Evolutionary conservation across 208 protist species (phyloP).

Genomic region (Porcisia hertigi): DNA sequence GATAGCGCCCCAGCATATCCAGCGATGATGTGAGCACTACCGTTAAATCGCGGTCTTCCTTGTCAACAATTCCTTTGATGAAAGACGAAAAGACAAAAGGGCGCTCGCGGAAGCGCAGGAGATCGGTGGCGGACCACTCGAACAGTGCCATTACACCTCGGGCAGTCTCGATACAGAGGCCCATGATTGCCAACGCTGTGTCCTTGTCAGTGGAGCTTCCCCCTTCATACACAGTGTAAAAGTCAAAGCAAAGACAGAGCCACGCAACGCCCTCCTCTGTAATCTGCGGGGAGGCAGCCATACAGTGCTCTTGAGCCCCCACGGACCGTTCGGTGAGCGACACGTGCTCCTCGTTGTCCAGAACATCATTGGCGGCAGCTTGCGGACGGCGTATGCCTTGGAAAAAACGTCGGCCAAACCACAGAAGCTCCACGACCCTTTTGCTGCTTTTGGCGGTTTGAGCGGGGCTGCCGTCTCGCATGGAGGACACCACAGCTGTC

Average conservation of each 20-base stretch:
- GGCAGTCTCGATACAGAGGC: conserved; percentile 25
- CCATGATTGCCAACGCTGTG: conserved; percentile 21
- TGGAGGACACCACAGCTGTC: background rate
- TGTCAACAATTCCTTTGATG: conserved; percentile 27
- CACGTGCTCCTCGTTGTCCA: background rate
- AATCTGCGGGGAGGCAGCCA: conserved; percentile 10
- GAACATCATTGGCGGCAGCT: background rate
- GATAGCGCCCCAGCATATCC: conserved; percentile 32
- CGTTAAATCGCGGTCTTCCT: conserved; percentile 35
- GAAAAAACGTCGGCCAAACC: conserved; percentile 11
- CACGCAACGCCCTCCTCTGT: conserved; percentile 19
- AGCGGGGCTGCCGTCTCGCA: background rate
- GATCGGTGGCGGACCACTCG: conserved; percentile 34
- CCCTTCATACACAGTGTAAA: conserved; percentile 20
- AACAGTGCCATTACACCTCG: conserved; percentile 26
- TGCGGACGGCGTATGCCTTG: background rate
- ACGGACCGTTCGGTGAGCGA: background rate
- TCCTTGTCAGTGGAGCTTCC: conserved; percentile 3
- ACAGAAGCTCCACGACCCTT: background rate
- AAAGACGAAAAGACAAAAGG: conserved; percentile 38
- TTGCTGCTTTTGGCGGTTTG: background rate
- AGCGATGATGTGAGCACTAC: conserved; percentile 25
- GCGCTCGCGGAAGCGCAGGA: conserved; percentile 32
- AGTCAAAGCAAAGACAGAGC: conserved; percentile 26
- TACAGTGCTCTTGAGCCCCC: conserved; percentile 12